These are phyloP conservation scores for Solanum ossicruentum DNA, from an alignment of 257 asterid genomes.

Conservation along the genomic window DNA sequence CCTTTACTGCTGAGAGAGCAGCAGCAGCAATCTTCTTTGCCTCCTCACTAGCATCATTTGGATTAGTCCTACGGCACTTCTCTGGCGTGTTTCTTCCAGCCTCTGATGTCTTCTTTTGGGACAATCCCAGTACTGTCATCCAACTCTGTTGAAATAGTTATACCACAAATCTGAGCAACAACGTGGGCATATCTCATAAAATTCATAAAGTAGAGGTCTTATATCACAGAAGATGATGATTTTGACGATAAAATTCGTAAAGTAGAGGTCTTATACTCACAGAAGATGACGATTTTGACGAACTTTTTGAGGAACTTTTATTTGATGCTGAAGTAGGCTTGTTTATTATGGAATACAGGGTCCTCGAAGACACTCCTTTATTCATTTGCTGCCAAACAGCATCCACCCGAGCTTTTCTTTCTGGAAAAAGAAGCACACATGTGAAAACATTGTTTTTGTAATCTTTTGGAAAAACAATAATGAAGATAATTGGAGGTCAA, in stretches of 20 bases:
- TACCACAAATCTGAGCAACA: not conserved
- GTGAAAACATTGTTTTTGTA: not conserved
- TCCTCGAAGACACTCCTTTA: slow-evolving; percentile 60
- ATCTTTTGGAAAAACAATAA: not conserved
- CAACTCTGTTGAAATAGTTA: slow-evolving; percentile 35
- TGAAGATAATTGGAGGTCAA: not conserved
- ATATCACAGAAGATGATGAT: slow-evolving; percentile 31
- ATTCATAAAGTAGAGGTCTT: not conserved
- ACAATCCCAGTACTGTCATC: slow-evolving; percentile 69
- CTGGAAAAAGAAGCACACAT: slow-evolving; percentile 22
- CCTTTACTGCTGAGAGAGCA: slow-evolving; percentile 85
- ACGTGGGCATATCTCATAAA: not conserved
- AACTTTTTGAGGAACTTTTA: slow-evolving; percentile 20
- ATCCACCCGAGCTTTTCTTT: slow-evolving; percentile 72
- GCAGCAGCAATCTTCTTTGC: slow-evolving; percentile 81
- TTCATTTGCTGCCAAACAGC: slow-evolving; percentile 93
- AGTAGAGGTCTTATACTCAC: slow-evolving; percentile 18
- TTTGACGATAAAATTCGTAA: slow-evolving; percentile 8
- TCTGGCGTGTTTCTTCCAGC: slow-evolving; percentile 21
- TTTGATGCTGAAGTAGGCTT: slow-evolving; percentile 23
- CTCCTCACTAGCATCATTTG: slow-evolving; percentile 39
- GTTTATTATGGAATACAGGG: slow-evolving; percentile 41
- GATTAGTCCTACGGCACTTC: slow-evolving; percentile 11
- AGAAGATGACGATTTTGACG: slow-evolving; percentile 29
- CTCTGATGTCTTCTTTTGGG: slow-evolving; percentile 40